Conservation (phyloP, 306 rosid species). For the Dalbergia oliveri region DNA sequence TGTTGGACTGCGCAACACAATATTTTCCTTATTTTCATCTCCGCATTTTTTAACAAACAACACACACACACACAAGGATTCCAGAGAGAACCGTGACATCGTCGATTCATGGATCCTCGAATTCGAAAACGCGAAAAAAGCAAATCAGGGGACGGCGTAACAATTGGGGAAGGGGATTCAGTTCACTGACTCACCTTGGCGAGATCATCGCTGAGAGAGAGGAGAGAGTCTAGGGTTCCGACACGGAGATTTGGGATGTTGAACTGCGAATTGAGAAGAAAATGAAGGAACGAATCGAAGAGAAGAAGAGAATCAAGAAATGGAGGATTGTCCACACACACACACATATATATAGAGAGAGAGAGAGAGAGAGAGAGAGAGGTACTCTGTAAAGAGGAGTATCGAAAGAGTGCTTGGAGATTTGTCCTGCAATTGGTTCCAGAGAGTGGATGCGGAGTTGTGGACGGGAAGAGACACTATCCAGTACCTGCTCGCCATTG, state of each 20-base stretch:
- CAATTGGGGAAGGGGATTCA: neutral
- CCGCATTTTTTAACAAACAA: neutral
- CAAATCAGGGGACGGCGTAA: neutral
- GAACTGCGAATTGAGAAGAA: conserved; percentile 57
- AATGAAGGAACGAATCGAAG: neutral
- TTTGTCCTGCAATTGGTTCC: conserved; percentile 83
- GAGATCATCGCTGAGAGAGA: conserved; percentile 98
- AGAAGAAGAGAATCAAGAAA: neutral
- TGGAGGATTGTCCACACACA: neutral
- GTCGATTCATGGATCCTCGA: conserved; percentile 1
- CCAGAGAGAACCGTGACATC: neutral
- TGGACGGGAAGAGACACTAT: conserved; percentile 88
- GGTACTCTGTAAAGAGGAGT: conserved; percentile 88
- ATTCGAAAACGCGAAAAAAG: neutral
- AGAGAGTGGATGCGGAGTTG: conserved; percentile 71
- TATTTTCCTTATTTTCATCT: neutral
- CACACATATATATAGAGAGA: too few species aligned
- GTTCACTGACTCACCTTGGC: conserved; percentile 61
- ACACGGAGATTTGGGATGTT: conserved; percentile 93
- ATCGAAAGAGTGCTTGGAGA: conserved; percentile 97
- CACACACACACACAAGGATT: neutral
- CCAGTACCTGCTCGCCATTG: conserved; percentile 95
- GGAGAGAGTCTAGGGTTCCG: conserved; percentile 98
- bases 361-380: neutral
- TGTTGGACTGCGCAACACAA: conserved; percentile 69